Conservation (phyloP, 805 yeast species). For the Isabelozyma gotoi region DNA sequence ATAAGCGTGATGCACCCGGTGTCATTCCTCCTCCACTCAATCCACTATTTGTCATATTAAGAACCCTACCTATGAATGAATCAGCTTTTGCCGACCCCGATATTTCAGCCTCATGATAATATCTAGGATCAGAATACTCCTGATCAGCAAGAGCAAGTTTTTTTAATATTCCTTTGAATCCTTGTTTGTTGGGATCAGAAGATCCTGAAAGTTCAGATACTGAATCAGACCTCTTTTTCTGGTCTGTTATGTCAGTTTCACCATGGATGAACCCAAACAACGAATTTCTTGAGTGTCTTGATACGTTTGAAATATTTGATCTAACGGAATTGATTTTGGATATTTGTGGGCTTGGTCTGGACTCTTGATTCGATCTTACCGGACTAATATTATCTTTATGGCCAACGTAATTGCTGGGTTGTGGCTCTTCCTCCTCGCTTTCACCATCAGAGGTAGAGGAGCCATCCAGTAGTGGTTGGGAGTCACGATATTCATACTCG, state of each 20-base stretch:
- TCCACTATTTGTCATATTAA: slow-evolving; percentile 22
- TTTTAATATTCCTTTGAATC: slow-evolving; percentile 29
- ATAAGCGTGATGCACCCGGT: slow-evolving; percentile 34
- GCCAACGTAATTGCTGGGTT: no score
- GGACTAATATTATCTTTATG: no score
- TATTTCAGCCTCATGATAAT: neutral
- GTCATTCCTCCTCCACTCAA: slow-evolving; percentile 42
- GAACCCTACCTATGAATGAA: slow-evolving; percentile 38
- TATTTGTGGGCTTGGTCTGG: neutral
- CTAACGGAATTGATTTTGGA: neutral
- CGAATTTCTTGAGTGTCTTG: slow-evolving; percentile 3
- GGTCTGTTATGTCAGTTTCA: slow-evolving; percentile 25
- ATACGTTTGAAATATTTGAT: neutral
- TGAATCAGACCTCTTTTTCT: slow-evolving; percentile 8
- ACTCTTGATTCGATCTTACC: no score
- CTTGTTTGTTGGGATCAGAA: slow-evolving; percentile 7
- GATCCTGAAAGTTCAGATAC: slow-evolving; percentile 7
- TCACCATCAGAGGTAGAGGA: neutral
- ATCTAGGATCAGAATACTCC: slow-evolving; percentile 18
- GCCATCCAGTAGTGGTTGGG: neutral
- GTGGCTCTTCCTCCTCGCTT: neutral
- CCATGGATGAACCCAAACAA: neutral
- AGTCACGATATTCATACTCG: neutral
- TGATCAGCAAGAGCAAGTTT: slow-evolving; percentile 35
- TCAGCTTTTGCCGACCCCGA: slow-evolving; percentile 24